These are phyloP conservation scores for Coniochaeta sp. DNA, from an alignment of 2,329 filamentous ascomycete species.

Conservation along the genomic window DNA sequence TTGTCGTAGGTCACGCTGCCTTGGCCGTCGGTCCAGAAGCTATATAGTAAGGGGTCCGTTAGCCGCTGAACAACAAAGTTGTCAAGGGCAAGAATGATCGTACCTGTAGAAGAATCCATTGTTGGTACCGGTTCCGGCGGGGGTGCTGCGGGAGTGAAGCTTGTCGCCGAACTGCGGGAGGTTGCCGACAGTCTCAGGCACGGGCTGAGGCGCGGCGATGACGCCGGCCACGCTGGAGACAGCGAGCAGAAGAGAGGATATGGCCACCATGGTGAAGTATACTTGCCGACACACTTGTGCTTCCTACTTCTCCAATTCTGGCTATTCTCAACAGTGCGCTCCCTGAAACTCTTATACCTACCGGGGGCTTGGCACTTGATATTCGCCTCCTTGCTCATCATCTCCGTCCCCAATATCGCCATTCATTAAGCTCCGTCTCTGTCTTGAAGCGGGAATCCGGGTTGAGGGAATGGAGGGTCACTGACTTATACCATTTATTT, in stretches of 20 bases:
- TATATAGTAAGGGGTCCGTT: constrained; percentile 23
- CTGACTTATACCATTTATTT: neutral
- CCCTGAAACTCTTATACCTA: neutral
- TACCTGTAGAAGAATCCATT: too few species aligned
- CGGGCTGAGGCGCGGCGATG: neutral
- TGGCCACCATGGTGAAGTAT: neutral
- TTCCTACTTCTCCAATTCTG: neutral
- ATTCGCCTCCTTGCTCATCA: neutral
- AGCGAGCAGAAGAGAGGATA: neutral
- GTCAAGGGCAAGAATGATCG: too few species aligned
- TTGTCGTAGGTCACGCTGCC: constrained; percentile 34
- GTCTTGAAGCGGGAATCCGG: neutral
- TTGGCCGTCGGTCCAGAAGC: constrained; percentile 29
- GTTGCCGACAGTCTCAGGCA: neutral
- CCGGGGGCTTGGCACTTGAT: constrained; percentile 1
- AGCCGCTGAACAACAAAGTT: too few species aligned
- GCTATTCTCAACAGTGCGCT: neutral
- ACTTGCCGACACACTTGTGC: neutral
- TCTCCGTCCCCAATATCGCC: neutral
- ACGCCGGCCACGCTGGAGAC: neutral
- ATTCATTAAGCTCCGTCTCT: neutral
- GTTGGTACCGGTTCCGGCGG: constrained; percentile 1
- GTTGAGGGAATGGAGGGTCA: neutral
- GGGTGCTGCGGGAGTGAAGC: neutral
- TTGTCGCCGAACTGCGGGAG: neutral